Base-by-base conservation (phyloP, 2,329 filamentous ascomycete species). In the Akanthomyces dipterigenus region DNA sequence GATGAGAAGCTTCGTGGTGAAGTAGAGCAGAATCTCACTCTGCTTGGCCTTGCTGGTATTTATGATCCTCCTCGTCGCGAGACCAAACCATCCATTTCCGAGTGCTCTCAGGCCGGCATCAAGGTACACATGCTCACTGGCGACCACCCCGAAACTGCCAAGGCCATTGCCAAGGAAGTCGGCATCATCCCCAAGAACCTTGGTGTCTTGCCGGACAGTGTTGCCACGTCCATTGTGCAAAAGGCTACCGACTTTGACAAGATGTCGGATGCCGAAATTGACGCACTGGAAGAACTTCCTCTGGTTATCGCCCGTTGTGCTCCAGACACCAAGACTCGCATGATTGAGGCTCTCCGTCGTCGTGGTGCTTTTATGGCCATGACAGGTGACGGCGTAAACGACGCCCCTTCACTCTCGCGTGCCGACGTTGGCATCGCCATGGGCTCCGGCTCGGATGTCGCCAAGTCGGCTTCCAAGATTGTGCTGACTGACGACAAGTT, bases 401-500 rank as follows among this genome's bases (percentile, higher is more conserved):
- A 96, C 70, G 89, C 89, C 2, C 91, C 91, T 0, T 91, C 89
- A 5, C 80, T 96, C 38, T 90, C 90, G 67, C 83, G 85, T 49
- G 88, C 90, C 2, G 91, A 96, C 69, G 90, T 96, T 6, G 91
- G 90, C 65, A 96, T 95, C 66, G 90, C 90, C 60, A 96, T 96
- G 91, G 91, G 91, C n/a, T 87, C 88, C 16, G 91, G 91, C 1
- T 91, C 88, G 12, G 91, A 95, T 67, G 91, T 96, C 7, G 91
- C 91, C 64, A 96, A 95, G 73, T 89, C 88, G 48, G 90, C 90
- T 0, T 82, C 88, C 20, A 88, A 85, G 71, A 93, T 96, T 73
- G 91, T 96, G 60, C 78, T 96, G 49, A 91, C 89, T 0, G 90
- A 95, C 70, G 91, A 95, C 76, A 93, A 93, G 75, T 96, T 96